Conservation (phyloP, 371 early-diverging fungal species). For the Saksenaea vasiformis region DNA sequence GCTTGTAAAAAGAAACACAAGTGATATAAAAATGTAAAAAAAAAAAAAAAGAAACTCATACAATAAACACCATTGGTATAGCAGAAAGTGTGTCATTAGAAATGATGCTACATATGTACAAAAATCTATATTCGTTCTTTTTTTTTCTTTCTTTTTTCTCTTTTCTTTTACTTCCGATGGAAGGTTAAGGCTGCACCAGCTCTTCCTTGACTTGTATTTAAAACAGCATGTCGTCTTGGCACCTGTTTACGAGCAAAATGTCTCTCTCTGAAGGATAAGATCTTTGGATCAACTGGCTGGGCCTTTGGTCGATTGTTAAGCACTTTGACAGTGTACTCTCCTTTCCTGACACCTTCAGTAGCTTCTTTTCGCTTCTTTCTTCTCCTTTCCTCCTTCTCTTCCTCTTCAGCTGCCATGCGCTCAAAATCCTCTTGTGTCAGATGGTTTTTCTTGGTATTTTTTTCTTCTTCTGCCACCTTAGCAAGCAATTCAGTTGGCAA, state of each 20-base stretch:
- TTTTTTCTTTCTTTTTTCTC: too few species aligned
- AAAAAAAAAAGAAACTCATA: background rate
- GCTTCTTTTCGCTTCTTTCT: conserved; percentile 24
- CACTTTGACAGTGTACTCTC: conserved; percentile 55
- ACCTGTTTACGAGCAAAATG: conserved; percentile 26
- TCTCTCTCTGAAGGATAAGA: conserved; percentile 27
- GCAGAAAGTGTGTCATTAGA: conserved; percentile 6
- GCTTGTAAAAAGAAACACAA: conserved; percentile 1
- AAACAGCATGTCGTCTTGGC: conserved; percentile 43
- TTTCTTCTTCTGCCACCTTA: conserved; percentile 41
- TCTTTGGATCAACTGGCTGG: conserved; percentile 24
- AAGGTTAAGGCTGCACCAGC: conserved; percentile 41
- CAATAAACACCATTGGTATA: background rate
- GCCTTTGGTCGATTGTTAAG: conserved; percentile 44
- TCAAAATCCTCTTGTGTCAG: conserved; percentile 52
- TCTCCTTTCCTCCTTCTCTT: conserved; percentile 32
- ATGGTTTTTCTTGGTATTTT: conserved; percentile 40
- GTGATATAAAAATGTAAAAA: background rate
- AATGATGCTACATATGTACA: conserved; percentile 4
- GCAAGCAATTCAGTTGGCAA: conserved; percentile 39
- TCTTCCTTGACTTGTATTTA: conserved; percentile 34
- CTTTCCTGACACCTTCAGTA: conserved; percentile 27
- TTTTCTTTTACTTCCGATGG: conserved; percentile 24
- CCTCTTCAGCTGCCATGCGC: conserved; percentile 47
- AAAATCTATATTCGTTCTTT: too few species aligned